phyloP scores from a whole-genome alignment of 805 yeast species.

The Lipomyces orientalis region DNA sequence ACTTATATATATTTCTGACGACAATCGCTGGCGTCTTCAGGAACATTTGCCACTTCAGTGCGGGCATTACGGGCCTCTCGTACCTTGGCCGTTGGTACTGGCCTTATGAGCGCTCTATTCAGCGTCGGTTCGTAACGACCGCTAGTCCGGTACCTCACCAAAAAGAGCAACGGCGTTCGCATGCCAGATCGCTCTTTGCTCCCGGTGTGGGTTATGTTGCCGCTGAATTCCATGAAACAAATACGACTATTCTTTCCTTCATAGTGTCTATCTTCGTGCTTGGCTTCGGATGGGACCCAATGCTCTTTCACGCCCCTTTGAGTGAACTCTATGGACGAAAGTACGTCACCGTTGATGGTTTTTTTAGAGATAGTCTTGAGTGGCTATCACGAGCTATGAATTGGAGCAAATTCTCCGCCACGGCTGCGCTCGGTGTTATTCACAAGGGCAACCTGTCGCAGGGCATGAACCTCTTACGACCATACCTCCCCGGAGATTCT shows the following conservation, averaged over 20 bases:
- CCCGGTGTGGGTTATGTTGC: slow-evolving; percentile 47
- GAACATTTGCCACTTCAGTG: slow-evolving; percentile 55
- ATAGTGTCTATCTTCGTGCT: slow-evolving; percentile 57
- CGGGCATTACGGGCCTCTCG: slow-evolving; percentile 60
- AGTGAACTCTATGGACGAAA: slow-evolving; percentile 75
- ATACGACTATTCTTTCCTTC: slow-evolving; percentile 51
- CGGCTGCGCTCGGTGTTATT: slow-evolving; percentile 96
- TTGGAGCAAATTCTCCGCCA: slow-evolving; percentile 97
- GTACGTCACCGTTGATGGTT: slow-evolving; percentile 82
- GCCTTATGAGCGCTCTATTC: slow-evolving; percentile 56
- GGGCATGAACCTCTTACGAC: slow-evolving; percentile 84
- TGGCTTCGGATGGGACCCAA: slow-evolving; percentile 59
- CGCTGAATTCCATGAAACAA: slow-evolving; percentile 40
- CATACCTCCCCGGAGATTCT: slow-evolving; percentile 82
- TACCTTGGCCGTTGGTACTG: slow-evolving; percentile 63
- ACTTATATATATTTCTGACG: slow-evolving; percentile 63
- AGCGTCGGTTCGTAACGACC: slow-evolving; percentile 55
- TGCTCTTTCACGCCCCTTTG: slow-evolving; percentile 58
- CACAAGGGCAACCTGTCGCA: slow-evolving; percentile 93
- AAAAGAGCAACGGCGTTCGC: slow-evolving; percentile 28
- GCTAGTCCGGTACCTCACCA: slow-evolving; percentile 49
- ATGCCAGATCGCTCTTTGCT: too few relatives aligned
- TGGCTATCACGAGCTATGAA: slow-evolving; percentile 97
- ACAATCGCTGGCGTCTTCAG: slow-evolving; percentile 62
- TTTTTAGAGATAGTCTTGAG: slow-evolving; percentile 86